Conservation (phyloP, 2,329 filamentous ascomycete species). For the Colletotrichum theobromicola region DNA sequence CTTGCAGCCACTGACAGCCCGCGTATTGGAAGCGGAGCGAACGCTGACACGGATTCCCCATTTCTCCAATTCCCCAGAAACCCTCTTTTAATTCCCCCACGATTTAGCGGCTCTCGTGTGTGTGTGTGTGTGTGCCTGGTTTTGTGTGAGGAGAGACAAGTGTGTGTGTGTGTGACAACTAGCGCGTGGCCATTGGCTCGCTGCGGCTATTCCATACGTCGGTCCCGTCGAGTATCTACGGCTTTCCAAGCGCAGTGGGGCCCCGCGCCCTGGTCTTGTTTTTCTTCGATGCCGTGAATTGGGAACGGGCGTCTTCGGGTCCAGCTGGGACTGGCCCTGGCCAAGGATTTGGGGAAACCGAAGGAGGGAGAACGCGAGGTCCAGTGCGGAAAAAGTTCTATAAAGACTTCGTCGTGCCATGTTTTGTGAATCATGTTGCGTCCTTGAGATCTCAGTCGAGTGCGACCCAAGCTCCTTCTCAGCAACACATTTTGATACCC, state of each 20-base stretch:
- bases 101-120: slow-evolving; percentile 1
- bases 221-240: background rate
- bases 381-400: background rate
- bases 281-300: background rate
- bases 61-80: slow-evolving; percentile 1
- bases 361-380: background rate
- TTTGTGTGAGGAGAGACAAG: background rate
- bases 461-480: background rate
- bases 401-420: slow-evolving; percentile 10
- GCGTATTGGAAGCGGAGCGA: background rate
- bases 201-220: background rate
- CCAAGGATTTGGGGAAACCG: background rate
- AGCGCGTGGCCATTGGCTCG: background rate
- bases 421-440: background rate
- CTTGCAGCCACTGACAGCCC: background rate
- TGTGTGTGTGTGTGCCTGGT: background rate
- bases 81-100: slow-evolving; percentile 10
- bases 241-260: background rate
- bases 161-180: background rate
- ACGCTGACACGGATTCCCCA: slow-evolving; percentile 4
- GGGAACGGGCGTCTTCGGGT: background rate
- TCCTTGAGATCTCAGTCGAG: background rate
- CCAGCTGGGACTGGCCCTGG: background rate
- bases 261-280: background rate
- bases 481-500: background rate